Base-by-base conservation (phyloP, 176 grass and related monocot species). In the Melocanna baccifera region DNA sequence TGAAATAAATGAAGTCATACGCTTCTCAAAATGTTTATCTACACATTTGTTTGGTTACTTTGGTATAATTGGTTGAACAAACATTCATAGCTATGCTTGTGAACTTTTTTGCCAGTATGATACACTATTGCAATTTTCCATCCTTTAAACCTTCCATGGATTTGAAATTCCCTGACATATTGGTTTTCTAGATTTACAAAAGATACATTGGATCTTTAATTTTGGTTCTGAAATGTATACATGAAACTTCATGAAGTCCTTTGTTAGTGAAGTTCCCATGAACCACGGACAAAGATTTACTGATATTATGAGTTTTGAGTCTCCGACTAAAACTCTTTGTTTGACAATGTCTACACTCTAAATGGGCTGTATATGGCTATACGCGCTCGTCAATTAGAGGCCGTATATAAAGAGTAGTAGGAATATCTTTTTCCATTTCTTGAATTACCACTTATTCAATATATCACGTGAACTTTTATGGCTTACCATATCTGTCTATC, bases 91-190 rank as follows among this genome's bases (percentile, higher is more conserved):
- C 37, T 70, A 55, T 81, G 40, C 50, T 57, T 81, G n/a, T 81
- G 36, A 69, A 23, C 34, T 67, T 56, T 55, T 68, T 81, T 69
- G 19, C 64, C 48, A 69, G 29, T 42, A 37, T 36, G 47, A 69
- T 57, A 69, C 39, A 36, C n/a, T 70, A 57, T 70, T 18, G n/a
- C 48, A 50, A 26, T 69, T 69, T 56, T 53, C 50, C 6, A 53
- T 70, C 48, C 51, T 81, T 81, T 42, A 81, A 62, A 51, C 47
- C 61, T 69, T 68, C 48, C 79, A 25, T 57, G 50, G 79, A 43
- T 70, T n/a, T 58, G 51, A 20, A 78, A 22, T 78, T 47, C 25
- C 59, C 53, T 62, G 23, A 47, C 5, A 42, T 81, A 41, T 57
- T 81, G 36, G 23, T 81, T 34, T 51, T 57, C 37, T 43, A 58